Evolutionary conservation across 495 filamentous ascomycete genomes (phyloP).

Genomic region (Bryoglossum gracile): DNA sequence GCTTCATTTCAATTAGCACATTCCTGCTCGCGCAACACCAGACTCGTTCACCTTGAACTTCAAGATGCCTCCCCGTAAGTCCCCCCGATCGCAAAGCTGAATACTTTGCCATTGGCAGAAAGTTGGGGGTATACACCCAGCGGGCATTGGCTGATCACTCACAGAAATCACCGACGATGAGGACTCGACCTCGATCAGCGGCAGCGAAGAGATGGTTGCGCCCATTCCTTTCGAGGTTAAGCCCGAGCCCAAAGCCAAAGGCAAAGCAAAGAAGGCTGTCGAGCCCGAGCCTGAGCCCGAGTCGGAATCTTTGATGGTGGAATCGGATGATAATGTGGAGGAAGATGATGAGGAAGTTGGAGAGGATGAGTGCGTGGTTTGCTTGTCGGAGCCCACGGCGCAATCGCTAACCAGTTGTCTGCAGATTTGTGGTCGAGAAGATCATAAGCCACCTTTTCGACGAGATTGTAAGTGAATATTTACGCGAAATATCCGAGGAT

Average conservation of each 20-base stretch:
- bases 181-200: conserved; percentile 1
- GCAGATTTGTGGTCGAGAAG: conserved; percentile 50
- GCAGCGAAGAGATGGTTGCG: background rate
- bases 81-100: background rate
- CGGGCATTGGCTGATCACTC: conserved; percentile 16
- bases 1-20: no score
- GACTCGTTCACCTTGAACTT: no score
- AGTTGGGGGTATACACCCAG: no score
- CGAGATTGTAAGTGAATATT: conserved; percentile 33
- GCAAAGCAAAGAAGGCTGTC: conserved; percentile 28
- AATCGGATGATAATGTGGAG: conserved; percentile 31
- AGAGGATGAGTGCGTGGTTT: conserved; percentile 34
- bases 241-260: conserved; percentile 27
- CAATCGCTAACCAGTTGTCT: background rate
- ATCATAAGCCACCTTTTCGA: conserved; percentile 47
- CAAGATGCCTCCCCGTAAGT: conserved; percentile 30
- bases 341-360: conserved; percentile 32
- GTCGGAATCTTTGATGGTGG: conserved; percentile 22
- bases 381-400: background rate
- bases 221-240: conserved; percentile 16
- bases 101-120: no score
- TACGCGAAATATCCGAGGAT: conserved; percentile 9
- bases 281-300: conserved; percentile 33
- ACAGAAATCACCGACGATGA: conserved; percentile 24
- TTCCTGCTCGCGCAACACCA: no score